These are phyloP conservation scores for Podospora didyma DNA, from an alignment of 495 filamentous ascomycete genomes.

Conservation along the genomic window DNA sequence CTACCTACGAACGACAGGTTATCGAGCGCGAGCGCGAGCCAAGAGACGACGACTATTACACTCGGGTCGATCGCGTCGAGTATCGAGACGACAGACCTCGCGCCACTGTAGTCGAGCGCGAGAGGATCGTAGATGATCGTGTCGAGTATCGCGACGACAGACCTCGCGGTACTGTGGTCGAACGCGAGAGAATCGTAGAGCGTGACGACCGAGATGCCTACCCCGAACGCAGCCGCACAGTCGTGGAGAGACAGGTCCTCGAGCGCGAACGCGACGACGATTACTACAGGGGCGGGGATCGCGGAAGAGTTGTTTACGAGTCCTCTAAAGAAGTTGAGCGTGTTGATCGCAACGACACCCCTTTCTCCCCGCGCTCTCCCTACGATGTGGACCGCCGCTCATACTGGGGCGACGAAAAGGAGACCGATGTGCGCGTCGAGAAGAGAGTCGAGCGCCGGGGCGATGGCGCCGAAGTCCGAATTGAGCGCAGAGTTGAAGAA, in stretches of 20 bases:
- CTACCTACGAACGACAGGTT: constrained; percentile 28
- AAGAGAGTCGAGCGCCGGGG: constrained; percentile 40
- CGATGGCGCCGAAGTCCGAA: constrained; percentile 38
- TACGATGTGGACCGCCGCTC: constrained; percentile 39
- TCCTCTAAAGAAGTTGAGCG: constrained; percentile 34
- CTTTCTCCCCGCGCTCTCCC: constrained; percentile 19
- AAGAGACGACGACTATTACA: constrained; percentile 33
- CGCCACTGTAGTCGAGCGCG: constrained; percentile 30
- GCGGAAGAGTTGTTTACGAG: constrained; percentile 34
- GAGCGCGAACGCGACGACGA: constrained; percentile 29
- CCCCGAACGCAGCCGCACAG: constrained; percentile 19
- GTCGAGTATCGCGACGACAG: constrained; percentile 24
- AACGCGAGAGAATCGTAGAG: constrained; percentile 30
- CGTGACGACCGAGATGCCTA: constrained; percentile 36
- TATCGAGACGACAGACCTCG: constrained; percentile 28
- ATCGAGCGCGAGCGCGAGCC: constrained; percentile 44
- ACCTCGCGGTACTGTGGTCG: constrained; percentile 31
- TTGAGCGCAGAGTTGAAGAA: constrained; percentile 47
- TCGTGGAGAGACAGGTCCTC: constrained; percentile 26
- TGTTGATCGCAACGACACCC: constrained; percentile 1
- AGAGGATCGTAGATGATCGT: constrained; percentile 32
- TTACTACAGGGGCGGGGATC: constrained; percentile 19
- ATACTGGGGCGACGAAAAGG: constrained; percentile 37
- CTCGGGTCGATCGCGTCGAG: constrained; percentile 23
- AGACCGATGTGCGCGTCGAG: constrained; percentile 40